A percentile compares a stretch with the other conserved stretches of the same genome.
Evolutionary conservation across 495 filamentous ascomycete genomes (phyloP).

Genomic region (Symbiotaphrina buchneri): DNA sequence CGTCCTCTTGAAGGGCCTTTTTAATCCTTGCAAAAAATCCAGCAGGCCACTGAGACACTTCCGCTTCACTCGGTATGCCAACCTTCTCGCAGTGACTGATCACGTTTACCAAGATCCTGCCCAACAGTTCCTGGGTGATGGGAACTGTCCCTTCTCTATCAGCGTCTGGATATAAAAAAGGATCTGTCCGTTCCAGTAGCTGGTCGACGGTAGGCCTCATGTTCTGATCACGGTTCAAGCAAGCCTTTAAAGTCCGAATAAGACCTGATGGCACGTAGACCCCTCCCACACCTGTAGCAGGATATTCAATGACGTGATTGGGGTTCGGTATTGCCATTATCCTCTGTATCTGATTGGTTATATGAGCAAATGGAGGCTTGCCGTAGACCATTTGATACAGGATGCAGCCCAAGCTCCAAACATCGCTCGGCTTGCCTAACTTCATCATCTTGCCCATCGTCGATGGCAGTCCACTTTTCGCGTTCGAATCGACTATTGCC

Average conservation of each 20-base stretch:
- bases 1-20: slow-evolving; percentile 33
- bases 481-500: slow-evolving; percentile 72
- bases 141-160: slow-evolving; percentile 38
- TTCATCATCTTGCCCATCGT: slow-evolving; percentile 56
- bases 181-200: slow-evolving; percentile 46
- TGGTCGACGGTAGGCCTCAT: slow-evolving; percentile 57
- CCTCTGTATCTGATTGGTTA: slow-evolving; percentile 53
- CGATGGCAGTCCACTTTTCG: slow-evolving; percentile 27
- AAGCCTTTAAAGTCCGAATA: slow-evolving; percentile 49
- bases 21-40: slow-evolving; percentile 42
- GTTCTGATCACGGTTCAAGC: slow-evolving; percentile 57
- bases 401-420: slow-evolving; percentile 93
- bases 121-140: slow-evolving; percentile 55
- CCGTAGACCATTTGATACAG: slow-evolving; percentile 96
- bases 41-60: slow-evolving; percentile 46
- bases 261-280: slow-evolving; percentile 46
- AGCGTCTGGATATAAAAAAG: slow-evolving; percentile 60
- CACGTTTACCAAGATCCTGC: slow-evolving; percentile 53
- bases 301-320: slow-evolving; percentile 63
- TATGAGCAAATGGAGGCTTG: slow-evolving; percentile 77
- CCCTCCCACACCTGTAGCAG: slow-evolving; percentile 48
- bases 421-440: slow-evolving; percentile 82
- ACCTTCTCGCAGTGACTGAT: slow-evolving; percentile 47
- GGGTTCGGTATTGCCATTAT: slow-evolving; percentile 79
- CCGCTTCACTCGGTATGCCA: slow-evolving; percentile 44